Evolutionary conservation across 2,329 filamentous ascomycete species (phyloP).

Genomic region (Aureobasidium melanogenum): DNA sequence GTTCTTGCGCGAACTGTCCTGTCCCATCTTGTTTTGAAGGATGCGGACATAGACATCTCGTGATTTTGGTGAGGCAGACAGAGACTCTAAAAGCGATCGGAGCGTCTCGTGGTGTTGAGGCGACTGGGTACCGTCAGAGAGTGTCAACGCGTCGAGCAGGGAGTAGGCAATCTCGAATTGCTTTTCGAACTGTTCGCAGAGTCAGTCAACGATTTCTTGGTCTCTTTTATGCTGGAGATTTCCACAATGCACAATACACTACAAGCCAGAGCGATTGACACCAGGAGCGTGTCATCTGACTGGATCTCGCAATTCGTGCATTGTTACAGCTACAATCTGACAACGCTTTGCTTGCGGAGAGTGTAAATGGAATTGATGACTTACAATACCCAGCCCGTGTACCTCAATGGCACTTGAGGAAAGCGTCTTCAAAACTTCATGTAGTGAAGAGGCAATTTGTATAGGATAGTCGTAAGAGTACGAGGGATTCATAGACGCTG

Average conservation of each 20-base stretch:
- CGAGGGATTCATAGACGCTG: constrained; percentile 11
- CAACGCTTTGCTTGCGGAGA: neutral
- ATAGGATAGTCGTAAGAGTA: constrained; percentile 16
- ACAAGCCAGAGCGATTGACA: neutral
- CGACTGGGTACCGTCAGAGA: constrained; percentile 9
- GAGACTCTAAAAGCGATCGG: constrained; percentile 12
- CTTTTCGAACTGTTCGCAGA: constrained; percentile 12
- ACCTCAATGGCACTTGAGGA: neutral
- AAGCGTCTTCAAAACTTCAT: neutral
- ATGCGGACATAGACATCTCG: constrained; percentile 16
- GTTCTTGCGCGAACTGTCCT: neutral
- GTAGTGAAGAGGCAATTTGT: constrained; percentile 12
- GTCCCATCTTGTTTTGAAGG: constrained; percentile 16
- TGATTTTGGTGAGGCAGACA: constrained; percentile 15
- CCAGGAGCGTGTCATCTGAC: too few relatives aligned
- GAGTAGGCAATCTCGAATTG: constrained; percentile 17
- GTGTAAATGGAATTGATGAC: neutral
- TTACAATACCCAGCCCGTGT: neutral
- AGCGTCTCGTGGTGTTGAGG: constrained; percentile 14
- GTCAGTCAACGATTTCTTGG: neutral
- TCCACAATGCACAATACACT: neutral
- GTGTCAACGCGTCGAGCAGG: constrained; percentile 13
- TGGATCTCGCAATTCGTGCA: neutral
- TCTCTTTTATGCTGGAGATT: neutral
- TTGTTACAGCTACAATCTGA: neutral